Conservation (phyloP, 345 rosid genomes). For the Mangifera indica region DNA sequence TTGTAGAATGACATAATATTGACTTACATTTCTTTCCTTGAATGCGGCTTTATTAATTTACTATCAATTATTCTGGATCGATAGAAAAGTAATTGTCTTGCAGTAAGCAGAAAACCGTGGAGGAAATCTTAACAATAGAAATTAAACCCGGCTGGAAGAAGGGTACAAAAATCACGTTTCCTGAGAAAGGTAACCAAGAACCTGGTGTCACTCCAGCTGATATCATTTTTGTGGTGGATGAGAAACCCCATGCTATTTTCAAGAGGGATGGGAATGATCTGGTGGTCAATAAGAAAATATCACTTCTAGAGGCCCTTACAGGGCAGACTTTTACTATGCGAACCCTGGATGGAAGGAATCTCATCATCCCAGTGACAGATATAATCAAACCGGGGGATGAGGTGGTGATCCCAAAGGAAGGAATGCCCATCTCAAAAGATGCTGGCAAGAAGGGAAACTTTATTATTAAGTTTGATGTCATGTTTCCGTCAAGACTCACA, state of each 20-base stretch:
- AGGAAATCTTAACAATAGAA: conserved; percentile 68
- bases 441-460: conserved; percentile 58
- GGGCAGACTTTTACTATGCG: conserved; percentile 49
- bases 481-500: conserved; percentile 55
- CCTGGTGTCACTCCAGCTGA: conserved; percentile 61
- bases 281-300: conserved; percentile 45
- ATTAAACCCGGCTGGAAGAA: conserved; percentile 85
- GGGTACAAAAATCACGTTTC: conserved; percentile 78
- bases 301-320: conserved; percentile 64
- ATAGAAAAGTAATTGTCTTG: conserved; percentile 15
- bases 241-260: conserved; percentile 59
- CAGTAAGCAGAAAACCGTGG: conserved; percentile 55
- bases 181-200: conserved; percentile 71
- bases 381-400: conserved; percentile 60
- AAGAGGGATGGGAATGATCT: conserved; percentile 69
- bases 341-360: conserved; percentile 65
- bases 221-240: conserved; percentile 72
- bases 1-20: background rate
- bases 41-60: background rate
- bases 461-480: conserved; percentile 48
- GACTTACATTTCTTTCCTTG: background rate
- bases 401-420: conserved; percentile 55
- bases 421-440: conserved; percentile 74
- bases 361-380: conserved; percentile 45
- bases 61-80: background rate